Conservation (phyloP, 441 rosid species). For the Flueggea neowawraea region DNA sequence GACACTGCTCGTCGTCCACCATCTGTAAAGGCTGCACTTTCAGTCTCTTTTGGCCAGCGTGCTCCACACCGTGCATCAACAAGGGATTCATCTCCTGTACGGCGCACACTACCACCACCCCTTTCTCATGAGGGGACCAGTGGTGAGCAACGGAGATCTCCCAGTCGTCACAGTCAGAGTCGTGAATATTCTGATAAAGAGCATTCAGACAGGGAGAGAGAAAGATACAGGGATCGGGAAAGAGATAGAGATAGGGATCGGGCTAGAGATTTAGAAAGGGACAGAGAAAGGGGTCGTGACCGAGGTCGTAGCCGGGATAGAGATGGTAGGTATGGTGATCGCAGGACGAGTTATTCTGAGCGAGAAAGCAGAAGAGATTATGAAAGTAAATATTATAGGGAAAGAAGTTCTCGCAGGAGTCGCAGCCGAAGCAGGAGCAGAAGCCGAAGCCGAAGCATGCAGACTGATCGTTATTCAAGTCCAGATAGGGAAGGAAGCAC, state of each 20-base stretch:
- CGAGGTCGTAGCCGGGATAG: constrained; percentile 40
- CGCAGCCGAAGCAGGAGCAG: constrained; percentile 69
- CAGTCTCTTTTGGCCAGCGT: constrained; percentile 99
- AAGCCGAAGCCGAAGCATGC: constrained; percentile 65
- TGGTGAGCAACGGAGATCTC: constrained; percentile 63
- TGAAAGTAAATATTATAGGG: constrained; percentile 40
- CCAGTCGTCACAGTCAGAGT: constrained; percentile 58
- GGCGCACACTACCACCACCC: constrained; percentile 71
- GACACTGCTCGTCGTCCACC: constrained; percentile 99
- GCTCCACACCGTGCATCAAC: constrained; percentile 99
- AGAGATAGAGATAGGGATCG: constrained; percentile 23
- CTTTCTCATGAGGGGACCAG: constrained; percentile 50
- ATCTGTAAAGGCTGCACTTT: constrained; percentile 99
- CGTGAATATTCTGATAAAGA: constrained; percentile 64
- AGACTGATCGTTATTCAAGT: constrained; percentile 54
- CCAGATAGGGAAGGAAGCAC: constrained; percentile 50
- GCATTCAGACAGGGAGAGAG: constrained; percentile 23
- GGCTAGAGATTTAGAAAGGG: constrained; percentile 16
- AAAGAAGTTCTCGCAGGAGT: constrained; percentile 33
- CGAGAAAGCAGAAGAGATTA: constrained; percentile 55
- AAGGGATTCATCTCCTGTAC: constrained; percentile 96
- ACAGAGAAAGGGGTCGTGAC: constrained; percentile 18
- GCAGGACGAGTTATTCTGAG: constrained; percentile 49
- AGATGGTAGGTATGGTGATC: constrained; percentile 49
- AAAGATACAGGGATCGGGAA: constrained; percentile 11